These are phyloP conservation scores for Borovskyia barvae DNA, from an alignment of 208 protist species.

Conservation along the genomic window DNA sequence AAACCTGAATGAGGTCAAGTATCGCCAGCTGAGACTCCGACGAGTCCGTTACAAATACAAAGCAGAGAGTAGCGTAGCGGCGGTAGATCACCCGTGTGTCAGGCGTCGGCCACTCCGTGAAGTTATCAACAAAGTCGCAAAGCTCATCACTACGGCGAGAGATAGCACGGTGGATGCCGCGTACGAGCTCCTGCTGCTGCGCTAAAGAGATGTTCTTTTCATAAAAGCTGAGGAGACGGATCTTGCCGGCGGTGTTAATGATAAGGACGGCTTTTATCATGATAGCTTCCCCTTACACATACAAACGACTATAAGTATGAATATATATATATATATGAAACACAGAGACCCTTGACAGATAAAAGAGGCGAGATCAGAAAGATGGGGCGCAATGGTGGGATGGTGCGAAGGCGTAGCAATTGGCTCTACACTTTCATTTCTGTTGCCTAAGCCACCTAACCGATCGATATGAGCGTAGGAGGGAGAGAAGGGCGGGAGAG, in stretches of 20 bases:
- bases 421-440: no score
- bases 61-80: constrained; percentile 98
- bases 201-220: constrained; percentile 72
- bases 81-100: constrained; percentile 97
- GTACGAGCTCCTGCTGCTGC: constrained; percentile 90
- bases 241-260: constrained; percentile 97
- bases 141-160: constrained; percentile 89
- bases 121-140: constrained; percentile 97
- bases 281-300: no score
- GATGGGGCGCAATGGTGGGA: no score
- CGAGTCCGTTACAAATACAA: constrained; percentile 97
- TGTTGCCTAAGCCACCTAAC: no score
- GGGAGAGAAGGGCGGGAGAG: no score
- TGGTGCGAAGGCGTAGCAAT: no score
- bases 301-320: no score
- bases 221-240: constrained; percentile 96
- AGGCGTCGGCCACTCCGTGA: constrained; percentile 86
- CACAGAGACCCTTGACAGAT: no score
- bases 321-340: no score
- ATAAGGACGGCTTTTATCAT: constrained; percentile 98
- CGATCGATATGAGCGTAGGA: no score
- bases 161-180: constrained; percentile 90
- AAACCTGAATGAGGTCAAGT: constrained; percentile 97
- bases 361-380: no score
- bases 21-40: constrained; percentile 97